Evolutionary conservation across 2,329 filamentous ascomycete species (phyloP), one percentile per base, ranked within the genome.

Genomic region (Apiospora sp.): DNA sequence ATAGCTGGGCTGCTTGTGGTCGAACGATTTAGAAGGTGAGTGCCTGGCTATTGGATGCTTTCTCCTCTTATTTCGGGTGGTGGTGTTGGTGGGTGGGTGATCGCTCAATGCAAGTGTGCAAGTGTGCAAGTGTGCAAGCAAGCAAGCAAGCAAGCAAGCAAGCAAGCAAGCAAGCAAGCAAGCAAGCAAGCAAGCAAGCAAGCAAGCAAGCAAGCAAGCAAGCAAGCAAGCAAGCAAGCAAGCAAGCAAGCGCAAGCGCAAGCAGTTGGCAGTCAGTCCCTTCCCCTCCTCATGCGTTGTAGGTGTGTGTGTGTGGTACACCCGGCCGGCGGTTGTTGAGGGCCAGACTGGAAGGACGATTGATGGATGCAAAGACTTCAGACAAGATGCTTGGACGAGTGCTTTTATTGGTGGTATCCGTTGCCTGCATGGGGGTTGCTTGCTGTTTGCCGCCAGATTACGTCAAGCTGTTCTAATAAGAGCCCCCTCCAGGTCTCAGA

Each of bases 381-480:
- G 34, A 24, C 58, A 41, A 37, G 54, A 61, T 16, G 46, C 22
- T 49, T 51, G 49, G 13, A 10, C 10, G 30, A 22, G 37, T 30
- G 30, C 37, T 41, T 61, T 61, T 34, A 64, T 64, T 64, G 58
- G 58, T 64, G 58, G 58, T 24, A 4, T 64, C 58, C 19, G 34
- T n/a, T 4, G 19, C 30, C 43, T 37, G 44, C 67, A 69, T 69
- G 67, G 67, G 27, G 27, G 44, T 49, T 69, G 67, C 67, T 49
- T 49, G 67, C 37, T 30, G 48, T 49, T 49, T 49, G 67, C 67
- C 67, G 67, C 44, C 34, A 37, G 37, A 69, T 69, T 69, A 69
- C 67, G 67, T 69, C 67, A 69, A 69, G 16, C 34, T 69, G 67
- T 41, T 69, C 44, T 69, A 69, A 69, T 49, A 14, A 37, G 34